A percentile compares a stretch with the other conserved stretches of the same genome.
These are phyloP conservation scores for Prunus yedoensis DNA, from an alignment of 331 rosid species.

Conservation along the genomic window DNA sequence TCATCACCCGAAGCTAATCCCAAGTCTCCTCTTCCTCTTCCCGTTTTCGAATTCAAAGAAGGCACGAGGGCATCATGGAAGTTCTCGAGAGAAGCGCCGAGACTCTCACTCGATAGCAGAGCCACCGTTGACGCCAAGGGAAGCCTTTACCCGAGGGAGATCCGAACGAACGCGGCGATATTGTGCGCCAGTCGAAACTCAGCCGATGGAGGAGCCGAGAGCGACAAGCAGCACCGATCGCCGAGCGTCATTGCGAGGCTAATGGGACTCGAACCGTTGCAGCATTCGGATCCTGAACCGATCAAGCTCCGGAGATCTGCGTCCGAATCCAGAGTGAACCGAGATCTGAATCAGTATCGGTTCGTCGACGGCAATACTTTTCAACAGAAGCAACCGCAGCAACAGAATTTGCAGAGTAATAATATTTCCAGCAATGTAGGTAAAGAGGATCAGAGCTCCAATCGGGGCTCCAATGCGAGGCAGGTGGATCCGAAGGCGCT, in stretches of 20 bases:
- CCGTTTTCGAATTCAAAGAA: constrained; percentile 67
- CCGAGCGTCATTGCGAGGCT: constrained; percentile 89
- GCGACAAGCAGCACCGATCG: constrained; percentile 68
- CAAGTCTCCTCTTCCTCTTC: constrained; percentile 45
- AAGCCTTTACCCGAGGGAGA: constrained; percentile 60
- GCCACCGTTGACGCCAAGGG: constrained; percentile 82
- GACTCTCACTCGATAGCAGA: constrained; percentile 89
- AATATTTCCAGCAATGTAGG: constrained; percentile 31
- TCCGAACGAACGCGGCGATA: constrained; percentile 51
- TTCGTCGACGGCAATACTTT: constrained; percentile 47
- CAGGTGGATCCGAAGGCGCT: constrained; percentile 35
- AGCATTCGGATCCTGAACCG: constrained; percentile 52
- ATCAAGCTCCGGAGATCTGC: constrained; percentile 79
- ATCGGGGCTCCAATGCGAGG: constrained; percentile 26
- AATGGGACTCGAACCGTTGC: constrained; percentile 84
- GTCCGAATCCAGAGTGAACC: constrained; percentile 77
- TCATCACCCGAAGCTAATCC: constrained; percentile 3
- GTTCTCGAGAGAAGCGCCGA: constrained; percentile 83
- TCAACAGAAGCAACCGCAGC: constrained; percentile 40
- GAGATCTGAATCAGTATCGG: constrained; percentile 64
- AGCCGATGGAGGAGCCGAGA: constrained; percentile 28
- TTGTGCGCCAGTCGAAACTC: constrained; percentile 30
- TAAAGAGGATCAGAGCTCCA: constrained; percentile 23
- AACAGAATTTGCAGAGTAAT: constrained; percentile 19
- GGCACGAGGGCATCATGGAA: constrained; percentile 84